phyloP scores from a whole-genome alignment of 2,329 filamentous ascomycete genomes.

The Fusarium nurragi region DNA sequence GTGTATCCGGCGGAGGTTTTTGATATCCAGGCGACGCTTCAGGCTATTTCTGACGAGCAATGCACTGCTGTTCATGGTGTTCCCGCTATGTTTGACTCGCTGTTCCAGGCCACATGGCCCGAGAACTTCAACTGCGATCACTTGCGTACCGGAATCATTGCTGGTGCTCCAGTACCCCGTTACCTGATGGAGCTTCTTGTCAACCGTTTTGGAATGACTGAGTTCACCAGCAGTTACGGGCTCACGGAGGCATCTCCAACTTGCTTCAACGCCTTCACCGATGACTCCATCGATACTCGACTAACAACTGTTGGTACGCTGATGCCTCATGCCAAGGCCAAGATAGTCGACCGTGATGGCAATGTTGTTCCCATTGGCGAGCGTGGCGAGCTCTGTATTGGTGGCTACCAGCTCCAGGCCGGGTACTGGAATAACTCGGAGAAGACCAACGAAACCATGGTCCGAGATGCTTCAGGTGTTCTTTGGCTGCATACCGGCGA shows the following conservation, averaged over 20 bases:
- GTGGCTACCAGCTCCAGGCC: conserved; percentile 78
- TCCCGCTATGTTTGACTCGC: conserved; percentile 83
- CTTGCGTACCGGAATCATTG: conserved; percentile 80
- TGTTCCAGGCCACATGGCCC: conserved; percentile 59
- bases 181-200: conserved; percentile 79
- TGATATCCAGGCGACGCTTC: conserved; percentile 71
- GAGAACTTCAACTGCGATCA: conserved; percentile 57
- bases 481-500: conserved; percentile 76
- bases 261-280: conserved; percentile 81
- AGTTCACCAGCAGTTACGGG: conserved; percentile 76
- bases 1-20: conserved; percentile 81
- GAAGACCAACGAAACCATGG: conserved; percentile 73
- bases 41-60: conserved; percentile 71
- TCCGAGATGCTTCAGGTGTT: conserved; percentile 61
- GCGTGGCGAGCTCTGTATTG: conserved; percentile 79
- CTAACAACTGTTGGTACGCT: conserved; percentile 79
- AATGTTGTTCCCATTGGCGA: conserved; percentile 72
- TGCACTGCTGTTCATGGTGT: conserved; percentile 84
- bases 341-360: conserved; percentile 77
- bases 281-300: conserved; percentile 72
- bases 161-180: conserved; percentile 78
- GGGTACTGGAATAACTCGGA: conserved; percentile 75
- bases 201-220: conserved; percentile 76
- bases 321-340: conserved; percentile 79
- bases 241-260: conserved; percentile 83